Evolutionary conservation across 2,329 filamentous ascomycete species (phyloP).

Genomic region (Purpureocillium lavendulum): DNA sequence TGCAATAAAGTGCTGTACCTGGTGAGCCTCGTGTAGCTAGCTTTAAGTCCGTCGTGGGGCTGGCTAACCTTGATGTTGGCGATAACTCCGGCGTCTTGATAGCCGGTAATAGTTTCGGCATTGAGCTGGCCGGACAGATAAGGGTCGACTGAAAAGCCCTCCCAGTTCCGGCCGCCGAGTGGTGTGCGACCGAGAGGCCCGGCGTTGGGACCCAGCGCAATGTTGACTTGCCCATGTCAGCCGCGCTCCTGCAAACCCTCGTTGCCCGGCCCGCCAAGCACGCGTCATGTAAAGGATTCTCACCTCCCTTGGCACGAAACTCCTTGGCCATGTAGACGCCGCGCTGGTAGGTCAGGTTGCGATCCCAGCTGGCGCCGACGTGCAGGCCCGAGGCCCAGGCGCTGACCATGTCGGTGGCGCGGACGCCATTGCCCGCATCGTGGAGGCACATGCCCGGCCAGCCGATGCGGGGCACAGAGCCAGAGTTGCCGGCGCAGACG

Average conservation of each 20-base stretch:
- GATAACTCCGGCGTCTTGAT: slow-evolving; percentile 71
- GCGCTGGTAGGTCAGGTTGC: slow-evolving; percentile 40
- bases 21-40: no score
- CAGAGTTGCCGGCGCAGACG: slow-evolving; percentile 38
- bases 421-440: slow-evolving; percentile 40
- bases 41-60: background rate
- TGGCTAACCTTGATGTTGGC: slow-evolving; percentile 55
- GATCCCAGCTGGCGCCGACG: slow-evolving; percentile 45
- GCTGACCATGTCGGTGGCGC: slow-evolving; percentile 38
- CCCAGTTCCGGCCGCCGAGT: slow-evolving; percentile 66
- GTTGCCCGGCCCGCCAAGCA: no score
- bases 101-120: slow-evolving; percentile 64
- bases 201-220: slow-evolving; percentile 62
- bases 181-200: slow-evolving; percentile 65
- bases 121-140: slow-evolving; percentile 63
- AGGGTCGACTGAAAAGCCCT: slow-evolving; percentile 64
- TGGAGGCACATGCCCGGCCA: slow-evolving; percentile 41
- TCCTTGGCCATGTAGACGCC: slow-evolving; percentile 47
- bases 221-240: slow-evolving; percentile 37
- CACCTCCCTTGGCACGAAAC: slow-evolving; percentile 48
- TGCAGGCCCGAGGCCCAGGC: slow-evolving; percentile 40
- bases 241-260: no score
- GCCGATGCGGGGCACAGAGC: slow-evolving; percentile 32
- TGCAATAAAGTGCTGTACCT: slow-evolving; percentile 47
- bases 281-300: slow-evolving; percentile 17